Evolutionary conservation across 805 yeast genomes (phyloP), one percentile per base, ranked within the genome.

Genomic region (Groenewaldozyma tartarivorans): DNA sequence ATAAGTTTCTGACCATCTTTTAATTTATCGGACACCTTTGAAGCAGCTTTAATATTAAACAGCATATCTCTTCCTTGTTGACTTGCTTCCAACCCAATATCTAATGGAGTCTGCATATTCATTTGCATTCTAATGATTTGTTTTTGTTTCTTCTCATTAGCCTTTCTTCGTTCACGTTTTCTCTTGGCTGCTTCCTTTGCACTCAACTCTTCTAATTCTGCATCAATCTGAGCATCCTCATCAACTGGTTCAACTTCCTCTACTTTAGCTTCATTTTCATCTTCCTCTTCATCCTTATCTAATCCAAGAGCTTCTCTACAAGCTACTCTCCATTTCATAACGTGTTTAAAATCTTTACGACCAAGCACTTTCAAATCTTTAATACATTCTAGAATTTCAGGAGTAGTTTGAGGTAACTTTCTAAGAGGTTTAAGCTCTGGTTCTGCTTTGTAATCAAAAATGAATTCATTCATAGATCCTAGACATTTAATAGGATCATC

Each of bases 311-410:
- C 61, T 22, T 75, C 83, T 56, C 98, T 75, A 1, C 95, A 90
- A 40, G 79, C 78, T 51, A 80, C 76, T 65, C 99, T 79, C 85
- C 96, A 92, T 61, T 76, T 83, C 45, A 92, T 67, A 40, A 92
- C 72, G 58, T 69, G 63, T 54, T 90, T 80, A 67, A 92, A 92
- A 61, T 92, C 99, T 55, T 87, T 90, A 61, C 77, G 86, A 51
- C 98, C 98, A 41, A 92, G 70, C 4, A 90, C 96, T 60, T 85
- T 86, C 58, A 92, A 72, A 72, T 92, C 99, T 56, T 81, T 83
- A 53, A 90, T 68, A 60, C 95, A 86, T 50, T 80, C 87, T 35
- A 78, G 59, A 38, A 92, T 71, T 57, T 90, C 97, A 0, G 71
- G 67, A 0, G 87, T 82, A 5, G 94, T 85, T 50, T 77, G 78